phyloP scores from a whole-genome alignment of 2,329 filamentous ascomycete genomes.

The Ascochyta viciae-villosae region DNA sequence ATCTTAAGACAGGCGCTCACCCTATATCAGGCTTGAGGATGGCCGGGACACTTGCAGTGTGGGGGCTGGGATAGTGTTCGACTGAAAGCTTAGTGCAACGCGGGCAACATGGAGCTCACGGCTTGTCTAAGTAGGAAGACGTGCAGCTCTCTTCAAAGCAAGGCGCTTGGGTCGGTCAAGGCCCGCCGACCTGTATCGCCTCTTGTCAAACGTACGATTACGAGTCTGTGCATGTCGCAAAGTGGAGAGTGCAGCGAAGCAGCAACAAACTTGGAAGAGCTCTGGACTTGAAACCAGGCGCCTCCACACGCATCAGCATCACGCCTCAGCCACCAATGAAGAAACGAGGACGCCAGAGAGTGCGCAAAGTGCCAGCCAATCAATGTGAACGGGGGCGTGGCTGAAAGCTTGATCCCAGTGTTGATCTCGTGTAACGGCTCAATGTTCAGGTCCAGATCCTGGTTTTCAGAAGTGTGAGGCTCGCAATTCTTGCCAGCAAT shows the following conservation, averaged over 20 bases:
- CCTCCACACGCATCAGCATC: slow-evolving; percentile 24
- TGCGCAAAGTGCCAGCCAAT: slow-evolving; percentile 29
- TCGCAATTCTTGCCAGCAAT: slow-evolving; percentile 11
- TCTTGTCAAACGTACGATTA: slow-evolving; percentile 25
- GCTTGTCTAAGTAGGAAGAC: slow-evolving; percentile 24
- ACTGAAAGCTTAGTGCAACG: slow-evolving; percentile 21
- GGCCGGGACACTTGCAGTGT: slow-evolving; percentile 18
- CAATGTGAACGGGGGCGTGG: slow-evolving; percentile 30
- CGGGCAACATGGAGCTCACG: slow-evolving; percentile 17
- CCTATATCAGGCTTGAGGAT: slow-evolving; percentile 14
- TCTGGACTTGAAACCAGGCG: slow-evolving; percentile 41
- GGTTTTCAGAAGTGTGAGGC: slow-evolving; percentile 18
- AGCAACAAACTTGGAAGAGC: slow-evolving; percentile 49
- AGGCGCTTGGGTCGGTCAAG: slow-evolving; percentile 24
- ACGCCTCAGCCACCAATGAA: slow-evolving; percentile 38
- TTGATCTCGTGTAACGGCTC: slow-evolving; percentile 38
- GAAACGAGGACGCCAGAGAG: slow-evolving; percentile 11
- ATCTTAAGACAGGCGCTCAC: slow-evolving; percentile 5
- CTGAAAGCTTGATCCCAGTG: slow-evolving; percentile 33
- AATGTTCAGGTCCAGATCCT: slow-evolving; percentile 27
- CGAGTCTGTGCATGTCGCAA: slow-evolving; percentile 30
- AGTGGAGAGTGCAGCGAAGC: slow-evolving; percentile 28
- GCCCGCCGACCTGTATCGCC: slow-evolving; percentile 19
- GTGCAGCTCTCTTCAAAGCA: slow-evolving; percentile 19
- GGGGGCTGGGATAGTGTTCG: slow-evolving; percentile 18